A percentile compares a stretch with the other conserved stretches of the same genome.
Evolutionary conservation across 148 eudicot genomes (phyloP).

Genomic region (Silene uniflora): DNA sequence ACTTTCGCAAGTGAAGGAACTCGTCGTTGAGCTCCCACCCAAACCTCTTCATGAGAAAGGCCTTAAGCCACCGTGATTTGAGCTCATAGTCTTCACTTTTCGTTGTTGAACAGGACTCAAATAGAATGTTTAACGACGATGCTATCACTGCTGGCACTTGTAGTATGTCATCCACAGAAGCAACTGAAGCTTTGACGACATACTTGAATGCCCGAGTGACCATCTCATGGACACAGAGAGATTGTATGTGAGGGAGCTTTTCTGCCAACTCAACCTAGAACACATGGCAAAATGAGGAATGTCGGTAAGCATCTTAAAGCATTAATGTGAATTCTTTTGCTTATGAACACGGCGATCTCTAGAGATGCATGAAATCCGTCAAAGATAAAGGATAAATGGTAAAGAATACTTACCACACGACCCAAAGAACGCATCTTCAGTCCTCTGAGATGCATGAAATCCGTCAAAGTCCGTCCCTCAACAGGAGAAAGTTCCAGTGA

Average conservation of each 20-base stretch:
- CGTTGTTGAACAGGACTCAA: slow-evolving; percentile 42
- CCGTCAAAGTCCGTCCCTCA: slow-evolving; percentile 97
- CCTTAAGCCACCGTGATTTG: slow-evolving; percentile 64
- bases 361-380: too few relatives aligned
- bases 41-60: slow-evolving; percentile 62
- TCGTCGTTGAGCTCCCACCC: slow-evolving; percentile 81
- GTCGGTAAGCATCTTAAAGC: background rate
- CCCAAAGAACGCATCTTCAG: slow-evolving; percentile 87
- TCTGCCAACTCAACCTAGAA: slow-evolving; percentile 83
- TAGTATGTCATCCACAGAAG: slow-evolving; percentile 56
- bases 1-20: slow-evolving; percentile 66
- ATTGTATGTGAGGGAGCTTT: slow-evolving; percentile 96
- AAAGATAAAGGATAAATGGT: slow-evolving; percentile 8
- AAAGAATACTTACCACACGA: slow-evolving; percentile 64
- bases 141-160: slow-evolving; percentile 72
- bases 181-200: slow-evolving; percentile 78
- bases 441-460: slow-evolving; percentile 98
- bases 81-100: slow-evolving; percentile 40
- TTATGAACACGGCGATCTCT: background rate
- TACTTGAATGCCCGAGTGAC: slow-evolving; percentile 96
- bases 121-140: slow-evolving; percentile 68
- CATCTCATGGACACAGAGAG: slow-evolving; percentile 98
- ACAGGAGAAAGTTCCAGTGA: slow-evolving; percentile 99
- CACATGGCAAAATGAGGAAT: slow-evolving; percentile 3
- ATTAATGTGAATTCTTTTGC: background rate